Evolutionary conservation across 805 yeast species (phyloP).

Genomic region (Saturnispora besseyi): DNA sequence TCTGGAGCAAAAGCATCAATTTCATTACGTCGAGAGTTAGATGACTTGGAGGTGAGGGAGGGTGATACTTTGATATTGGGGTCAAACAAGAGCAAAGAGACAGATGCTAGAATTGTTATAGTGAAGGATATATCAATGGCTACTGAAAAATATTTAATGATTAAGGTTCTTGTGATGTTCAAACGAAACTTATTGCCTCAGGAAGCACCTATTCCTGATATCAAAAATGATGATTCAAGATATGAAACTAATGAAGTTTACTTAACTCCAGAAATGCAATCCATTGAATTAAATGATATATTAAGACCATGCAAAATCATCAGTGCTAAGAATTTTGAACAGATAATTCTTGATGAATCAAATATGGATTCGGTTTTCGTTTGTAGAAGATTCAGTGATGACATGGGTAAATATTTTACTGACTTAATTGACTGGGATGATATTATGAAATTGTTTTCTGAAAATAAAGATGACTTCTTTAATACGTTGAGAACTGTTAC

Average conservation of each 20-base stretch:
- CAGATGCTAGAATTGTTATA: conserved; percentile 34
- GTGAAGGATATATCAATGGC: conserved; percentile 46
- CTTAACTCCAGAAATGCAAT: conserved; percentile 42
- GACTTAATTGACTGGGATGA: conserved; percentile 33
- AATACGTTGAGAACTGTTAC: conserved; percentile 26
- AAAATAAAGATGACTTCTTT: conserved; percentile 27
- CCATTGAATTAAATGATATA: conserved; percentile 36
- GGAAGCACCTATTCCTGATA: conserved; percentile 18
- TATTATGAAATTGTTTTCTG: conserved; percentile 19
- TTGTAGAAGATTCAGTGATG: conserved; percentile 37
- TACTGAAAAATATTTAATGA: conserved; percentile 37
- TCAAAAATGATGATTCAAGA: conserved; percentile 16
- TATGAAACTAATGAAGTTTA: conserved; percentile 39
- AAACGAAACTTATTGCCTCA: conserved; percentile 10
- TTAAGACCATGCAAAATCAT: conserved; percentile 37
- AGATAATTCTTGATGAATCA: conserved; percentile 31
- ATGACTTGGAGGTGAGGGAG: conserved; percentile 38
- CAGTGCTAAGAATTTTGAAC: conserved; percentile 28
- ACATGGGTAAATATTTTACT: conserved; percentile 28
- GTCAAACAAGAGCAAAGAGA: conserved; percentile 18
- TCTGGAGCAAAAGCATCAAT: neutral
- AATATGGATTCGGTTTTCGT: conserved; percentile 26
- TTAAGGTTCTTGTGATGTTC: conserved; percentile 41
- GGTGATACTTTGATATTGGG: conserved; percentile 47
- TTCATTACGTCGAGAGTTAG: conserved; percentile 30